phyloP scores from a whole-genome alignment of 208 protist species.

The Trypanosoma grayi region DNA sequence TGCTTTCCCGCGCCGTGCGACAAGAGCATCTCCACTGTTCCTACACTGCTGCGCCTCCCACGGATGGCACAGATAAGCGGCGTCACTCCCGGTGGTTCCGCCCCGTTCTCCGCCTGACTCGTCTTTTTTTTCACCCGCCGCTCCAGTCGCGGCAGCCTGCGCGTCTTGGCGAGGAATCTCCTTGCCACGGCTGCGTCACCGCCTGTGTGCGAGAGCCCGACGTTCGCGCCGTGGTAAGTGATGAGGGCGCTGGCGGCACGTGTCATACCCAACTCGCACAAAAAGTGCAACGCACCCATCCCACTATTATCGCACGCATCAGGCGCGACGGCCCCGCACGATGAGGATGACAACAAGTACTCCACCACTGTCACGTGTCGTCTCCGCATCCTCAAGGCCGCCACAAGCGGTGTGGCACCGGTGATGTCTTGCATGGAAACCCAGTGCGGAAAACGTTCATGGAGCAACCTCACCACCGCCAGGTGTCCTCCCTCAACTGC shows the following conservation, averaged over 20 bases:
- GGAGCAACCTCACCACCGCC: slow-evolving; percentile 43
- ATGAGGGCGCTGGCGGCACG: slow-evolving; percentile 42
- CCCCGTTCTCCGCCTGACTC: background rate
- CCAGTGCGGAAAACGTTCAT: slow-evolving; percentile 30
- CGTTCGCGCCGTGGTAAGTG: slow-evolving; percentile 52
- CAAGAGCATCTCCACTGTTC: slow-evolving; percentile 40
- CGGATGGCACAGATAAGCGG: slow-evolving; percentile 41
- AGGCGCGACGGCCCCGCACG: slow-evolving; percentile 37
- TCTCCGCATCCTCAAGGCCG: slow-evolving; percentile 47
- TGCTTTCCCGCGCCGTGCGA: slow-evolving; percentile 36
- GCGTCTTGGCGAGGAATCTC: slow-evolving; percentile 24
- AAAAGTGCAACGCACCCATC: slow-evolving; percentile 56
- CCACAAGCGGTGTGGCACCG: slow-evolving; percentile 67
- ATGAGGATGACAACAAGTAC: slow-evolving; percentile 41
- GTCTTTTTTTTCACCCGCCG: background rate
- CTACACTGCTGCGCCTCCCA: background rate
- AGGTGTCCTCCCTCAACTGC: slow-evolving; percentile 48
- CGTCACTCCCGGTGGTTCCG: slow-evolving; percentile 26
- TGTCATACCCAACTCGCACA: slow-evolving; percentile 47
- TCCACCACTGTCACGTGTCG: slow-evolving; percentile 43
- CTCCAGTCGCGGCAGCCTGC: background rate
- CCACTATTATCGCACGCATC: slow-evolving; percentile 44
- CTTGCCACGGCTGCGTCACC: background rate
- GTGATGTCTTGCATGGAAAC: slow-evolving; percentile 44
- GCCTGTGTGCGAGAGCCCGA: slow-evolving; percentile 10